Evolutionary conservation across 1,284 basidiomycete genomes (phyloP).

Genomic region (Ceratobasidium sp.): DNA sequence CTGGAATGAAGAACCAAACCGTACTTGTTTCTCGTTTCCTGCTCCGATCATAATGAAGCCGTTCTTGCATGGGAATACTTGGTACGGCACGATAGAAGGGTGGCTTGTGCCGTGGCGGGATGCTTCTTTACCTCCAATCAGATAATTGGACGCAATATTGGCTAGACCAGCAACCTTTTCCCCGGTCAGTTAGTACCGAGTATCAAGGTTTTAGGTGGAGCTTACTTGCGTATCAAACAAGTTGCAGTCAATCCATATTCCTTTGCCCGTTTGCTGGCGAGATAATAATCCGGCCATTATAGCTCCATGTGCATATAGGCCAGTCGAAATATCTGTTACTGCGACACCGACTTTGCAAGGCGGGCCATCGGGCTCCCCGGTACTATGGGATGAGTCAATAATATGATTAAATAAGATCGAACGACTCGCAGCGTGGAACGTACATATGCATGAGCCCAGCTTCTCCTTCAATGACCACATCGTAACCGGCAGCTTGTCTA

Average conservation of each 20-base stretch:
- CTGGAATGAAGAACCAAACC: conserved; percentile 51
- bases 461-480: conserved; percentile 92
- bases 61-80: conserved; percentile 90
- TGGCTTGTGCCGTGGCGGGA: conserved; percentile 93
- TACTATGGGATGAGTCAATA: conserved; percentile 64
- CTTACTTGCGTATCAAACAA: conserved; percentile 12
- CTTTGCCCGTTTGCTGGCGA: conserved; percentile 86
- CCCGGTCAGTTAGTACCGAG: conserved; percentile 16
- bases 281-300: conserved; percentile 92
- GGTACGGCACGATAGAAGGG: conserved; percentile 92
- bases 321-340: conserved; percentile 90
- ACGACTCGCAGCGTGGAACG: conserved; percentile 26
- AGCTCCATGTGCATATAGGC: conserved; percentile 93
- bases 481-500: conserved; percentile 86
- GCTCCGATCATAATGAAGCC: conserved; percentile 96
- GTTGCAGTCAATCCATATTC: conserved; percentile 92
- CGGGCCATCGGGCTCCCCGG: conserved; percentile 88
- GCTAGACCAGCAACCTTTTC: conserved; percentile 88
- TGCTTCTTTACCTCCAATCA: conserved; percentile 89
- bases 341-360: conserved; percentile 95
- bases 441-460: conserved; percentile 96
- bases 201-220: too few species aligned
- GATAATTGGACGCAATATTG: conserved; percentile 95
- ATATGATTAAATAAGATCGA: too few species aligned
- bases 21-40: conserved; percentile 89